Conservation (phyloP, 352 stramenopile species). For the Pilasporangium apinafurcum region DNA sequence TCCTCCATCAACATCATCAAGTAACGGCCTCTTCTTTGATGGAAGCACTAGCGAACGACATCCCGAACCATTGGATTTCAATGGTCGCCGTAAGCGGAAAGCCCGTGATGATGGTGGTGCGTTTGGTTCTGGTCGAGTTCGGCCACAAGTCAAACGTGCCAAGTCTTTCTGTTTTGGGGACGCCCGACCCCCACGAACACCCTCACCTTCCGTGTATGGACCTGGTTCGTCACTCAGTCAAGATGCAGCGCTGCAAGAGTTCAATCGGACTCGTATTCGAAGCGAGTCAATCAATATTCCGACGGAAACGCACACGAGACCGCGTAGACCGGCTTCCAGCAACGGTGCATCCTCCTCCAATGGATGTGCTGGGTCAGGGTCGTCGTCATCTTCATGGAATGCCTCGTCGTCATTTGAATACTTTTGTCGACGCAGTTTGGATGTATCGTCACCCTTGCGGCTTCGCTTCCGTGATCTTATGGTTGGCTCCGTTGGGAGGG, state of each 20-base stretch:
- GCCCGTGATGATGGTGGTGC: slow-evolving; percentile 26
- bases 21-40: too few relatives aligned
- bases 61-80: slow-evolving; percentile 16
- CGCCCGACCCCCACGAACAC: slow-evolving; percentile 16
- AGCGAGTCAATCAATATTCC: slow-evolving; percentile 59
- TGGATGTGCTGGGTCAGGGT: slow-evolving; percentile 8
- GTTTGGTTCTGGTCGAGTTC: slow-evolving; percentile 23
- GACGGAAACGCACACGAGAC: slow-evolving; percentile 1
- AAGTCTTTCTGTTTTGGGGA: slow-evolving; percentile 37
- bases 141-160: slow-evolving; percentile 43
- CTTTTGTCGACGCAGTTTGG: slow-evolving; percentile 62
- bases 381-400: slow-evolving; percentile 49
- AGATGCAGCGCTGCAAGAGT: too few relatives aligned
- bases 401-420: slow-evolving; percentile 31
- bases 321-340: too few relatives aligned
- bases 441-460: slow-evolving; percentile 58
- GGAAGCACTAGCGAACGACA: too few relatives aligned
- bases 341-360: too few relatives aligned
- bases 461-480: slow-evolving; percentile 56
- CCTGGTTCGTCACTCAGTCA: too few relatives aligned
- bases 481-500: slow-evolving; percentile 38
- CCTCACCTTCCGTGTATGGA: slow-evolving; percentile 15
- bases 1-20: too few relatives aligned
- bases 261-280: slow-evolving; percentile 3
- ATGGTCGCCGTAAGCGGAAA: slow-evolving; percentile 52